These are phyloP conservation scores for Aspergillaceae sp. DNA, from an alignment of 2,329 filamentous ascomycete genomes.

Conservation along the genomic window DNA sequence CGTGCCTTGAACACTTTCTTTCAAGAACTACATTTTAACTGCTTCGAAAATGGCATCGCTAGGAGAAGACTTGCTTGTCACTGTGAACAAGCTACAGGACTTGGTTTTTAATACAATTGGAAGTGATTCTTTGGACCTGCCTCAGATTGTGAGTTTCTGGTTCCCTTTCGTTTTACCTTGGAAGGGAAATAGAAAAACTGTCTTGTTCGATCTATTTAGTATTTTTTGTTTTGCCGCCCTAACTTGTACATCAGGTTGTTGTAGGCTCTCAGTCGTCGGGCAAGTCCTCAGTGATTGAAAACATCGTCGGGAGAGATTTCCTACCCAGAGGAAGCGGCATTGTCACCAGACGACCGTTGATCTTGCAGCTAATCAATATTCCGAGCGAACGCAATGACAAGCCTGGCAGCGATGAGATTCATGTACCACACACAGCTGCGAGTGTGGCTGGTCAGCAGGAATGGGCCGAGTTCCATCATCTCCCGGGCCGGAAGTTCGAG, in stretches of 20 bases:
- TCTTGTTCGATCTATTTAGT: not conserved
- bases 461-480: slow-evolving; percentile 96
- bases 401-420: slow-evolving; percentile 54
- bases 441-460: slow-evolving; percentile 59
- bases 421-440: slow-evolving; percentile 67
- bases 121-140: slow-evolving; percentile 93
- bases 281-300: slow-evolving; percentile 97
- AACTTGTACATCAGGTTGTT: slow-evolving; percentile 60
- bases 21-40: not conserved
- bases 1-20: not conserved
- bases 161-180: no score
- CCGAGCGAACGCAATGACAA: slow-evolving; percentile 64
- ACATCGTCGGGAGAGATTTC: slow-evolving; percentile 97
- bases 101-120: slow-evolving; percentile 99
- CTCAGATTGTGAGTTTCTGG: slow-evolving; percentile 73
- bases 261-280: slow-evolving; percentile 97
- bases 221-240: slow-evolving; percentile 9
- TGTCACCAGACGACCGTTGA: slow-evolving; percentile 85
- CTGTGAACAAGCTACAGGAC: slow-evolving; percentile 97
- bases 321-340: slow-evolving; percentile 93
- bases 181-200: no score
- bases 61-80: slow-evolving; percentile 87
- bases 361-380: slow-evolving; percentile 97
- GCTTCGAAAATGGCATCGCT: slow-evolving; percentile 69
- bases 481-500: slow-evolving; percentile 78